These are phyloP conservation scores for Bretschneidera sinensis DNA, from an alignment of 345 rosid genomes.

Conservation along the genomic window DNA sequence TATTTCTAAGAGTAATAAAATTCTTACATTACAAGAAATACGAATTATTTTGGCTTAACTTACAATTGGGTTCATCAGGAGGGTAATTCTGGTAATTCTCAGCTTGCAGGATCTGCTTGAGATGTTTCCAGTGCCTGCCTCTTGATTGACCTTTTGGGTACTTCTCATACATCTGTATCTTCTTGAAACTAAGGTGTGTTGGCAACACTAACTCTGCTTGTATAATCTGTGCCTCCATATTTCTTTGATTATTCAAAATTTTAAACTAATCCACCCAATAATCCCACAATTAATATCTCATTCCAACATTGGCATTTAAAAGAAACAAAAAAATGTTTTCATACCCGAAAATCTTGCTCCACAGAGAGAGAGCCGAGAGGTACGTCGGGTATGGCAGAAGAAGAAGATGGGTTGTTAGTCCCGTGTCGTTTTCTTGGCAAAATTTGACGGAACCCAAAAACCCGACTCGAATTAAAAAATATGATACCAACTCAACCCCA, in stretches of 20 bases:
- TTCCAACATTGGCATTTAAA: no score
- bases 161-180: conserved; percentile 61
- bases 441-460: no score
- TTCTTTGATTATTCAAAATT: not conserved
- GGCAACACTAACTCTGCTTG: conserved; percentile 75
- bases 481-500: no score
- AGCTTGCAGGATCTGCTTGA: conserved; percentile 92
- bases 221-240: conserved; percentile 62
- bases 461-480: no score
- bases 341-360: no score
- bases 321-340: no score
- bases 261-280: not conserved
- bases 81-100: conserved; percentile 57
- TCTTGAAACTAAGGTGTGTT: conserved; percentile 64
- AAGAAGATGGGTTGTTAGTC: no score
- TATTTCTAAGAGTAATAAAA: no score
- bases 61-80: conserved; percentile 65
- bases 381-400: no score
- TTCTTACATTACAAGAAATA: not conserved
- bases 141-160: conserved; percentile 86
- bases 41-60: not conserved
- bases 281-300: no score
- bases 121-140: conserved; percentile 83
- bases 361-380: no score
- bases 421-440: no score